These are phyloP conservation scores for Hura crepitans DNA, from an alignment of 441 rosid species.

Conservation along the genomic window DNA sequence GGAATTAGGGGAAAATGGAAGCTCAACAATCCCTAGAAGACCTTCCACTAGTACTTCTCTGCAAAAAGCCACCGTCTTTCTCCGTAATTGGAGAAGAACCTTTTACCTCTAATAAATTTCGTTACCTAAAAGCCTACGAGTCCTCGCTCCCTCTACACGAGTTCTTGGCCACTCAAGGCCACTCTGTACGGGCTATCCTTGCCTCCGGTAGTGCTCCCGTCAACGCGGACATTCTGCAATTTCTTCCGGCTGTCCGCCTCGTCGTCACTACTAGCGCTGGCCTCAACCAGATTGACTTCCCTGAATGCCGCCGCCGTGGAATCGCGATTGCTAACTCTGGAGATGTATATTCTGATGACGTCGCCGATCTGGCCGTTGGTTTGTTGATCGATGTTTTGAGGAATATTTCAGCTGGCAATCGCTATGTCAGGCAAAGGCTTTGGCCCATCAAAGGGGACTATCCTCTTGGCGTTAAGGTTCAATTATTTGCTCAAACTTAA, in stretches of 20 bases:
- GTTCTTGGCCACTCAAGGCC: conserved; percentile 25
- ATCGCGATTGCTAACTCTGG: conserved; percentile 27
- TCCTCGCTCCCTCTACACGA: conserved; percentile 36
- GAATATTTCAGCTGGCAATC: conserved; percentile 25
- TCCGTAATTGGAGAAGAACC: conserved; percentile 15
- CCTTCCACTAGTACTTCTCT: conserved; percentile 21
- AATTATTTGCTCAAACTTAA: background rate
- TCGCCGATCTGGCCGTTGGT: conserved; percentile 29
- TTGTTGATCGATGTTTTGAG: conserved; percentile 28
- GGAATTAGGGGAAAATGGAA: background rate
- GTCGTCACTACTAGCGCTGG: conserved; percentile 32
- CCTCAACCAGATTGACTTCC: conserved; percentile 30
- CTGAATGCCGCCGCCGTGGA: conserved; percentile 36
- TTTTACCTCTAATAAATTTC: conserved; percentile 29
- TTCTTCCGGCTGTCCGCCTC: conserved; percentile 20
- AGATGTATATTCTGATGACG: conserved; percentile 21
- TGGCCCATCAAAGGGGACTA: conserved; percentile 23
- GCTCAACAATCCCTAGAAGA: background rate
- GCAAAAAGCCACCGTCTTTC: conserved; percentile 8
- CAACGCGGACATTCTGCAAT: conserved; percentile 19
- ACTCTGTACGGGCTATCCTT: conserved; percentile 28
- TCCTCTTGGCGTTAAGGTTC: conserved; percentile 24
- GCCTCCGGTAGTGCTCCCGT: conserved; percentile 9
- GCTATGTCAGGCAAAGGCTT: conserved; percentile 21
- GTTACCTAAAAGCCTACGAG: conserved; percentile 32